Evolutionary conservation across 2,329 filamentous ascomycete species (phyloP), one percentile per base, ranked within the genome.

Genomic region (Emmonsiellopsis sp.): DNA sequence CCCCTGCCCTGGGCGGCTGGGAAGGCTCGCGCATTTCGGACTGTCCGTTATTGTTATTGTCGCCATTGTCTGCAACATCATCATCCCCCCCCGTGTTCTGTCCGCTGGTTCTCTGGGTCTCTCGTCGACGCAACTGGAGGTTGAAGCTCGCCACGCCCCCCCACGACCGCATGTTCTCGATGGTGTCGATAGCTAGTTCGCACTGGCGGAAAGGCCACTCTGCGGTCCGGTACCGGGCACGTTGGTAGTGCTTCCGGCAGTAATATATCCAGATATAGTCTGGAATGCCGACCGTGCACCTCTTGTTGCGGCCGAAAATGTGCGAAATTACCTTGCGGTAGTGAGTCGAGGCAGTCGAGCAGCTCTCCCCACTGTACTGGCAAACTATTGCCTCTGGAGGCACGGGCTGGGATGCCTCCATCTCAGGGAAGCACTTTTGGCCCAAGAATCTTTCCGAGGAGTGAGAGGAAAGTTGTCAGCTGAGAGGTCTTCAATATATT

Each of bases 181-280:
- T 78, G 59, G 87, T 84, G 34, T 76, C 73, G 52, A 79, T 71
- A 0, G 89, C 78, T 1, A 88, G 74, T 2, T 82, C 76, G 53
- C 83, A 82, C 63, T 89, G 85, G 0, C 78, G 65, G 65, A 65
- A 78, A 70, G 50, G 81, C 80, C 65, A 86, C 81, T 64, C 56
- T 3, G 58, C 57, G 21, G 83, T 83, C n/a, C 85, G 78, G 63
- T 90, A 91, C 0, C 85, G 77, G 43, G 78, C 79, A 6, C 87
- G 81, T 68, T 93, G 88, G 65, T 93, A 93, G 63, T 91, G 86
- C 64, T 91, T 91, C 37, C 88, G 81, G 67, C 88, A 93, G 64
- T 82, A 85, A 62, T 85, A 81, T 0, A 88, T 81, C 87, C 87
- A 92, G 2, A 88, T 79, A 21, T 80, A 69, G 5, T 79, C 71